Evolutionary conservation across 805 yeast species (phyloP), one percentile per base, ranked within the genome.

Genomic region (Pichia sporocuriosa): DNA sequence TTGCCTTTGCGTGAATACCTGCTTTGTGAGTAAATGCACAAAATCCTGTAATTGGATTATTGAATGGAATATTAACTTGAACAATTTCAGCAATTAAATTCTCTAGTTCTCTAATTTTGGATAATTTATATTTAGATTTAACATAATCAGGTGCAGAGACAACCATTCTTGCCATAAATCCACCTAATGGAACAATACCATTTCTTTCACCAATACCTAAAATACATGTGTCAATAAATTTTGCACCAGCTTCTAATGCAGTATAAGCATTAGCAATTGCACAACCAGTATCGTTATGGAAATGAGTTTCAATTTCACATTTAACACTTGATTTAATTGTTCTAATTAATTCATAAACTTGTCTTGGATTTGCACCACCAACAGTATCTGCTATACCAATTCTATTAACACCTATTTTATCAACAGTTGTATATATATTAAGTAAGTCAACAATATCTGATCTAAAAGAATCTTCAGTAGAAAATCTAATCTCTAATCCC

Each of bases 21-120:
- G 81, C 81, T 63, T 75, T 75, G 60, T 75, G 81, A 32, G 81
- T 75, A 61, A 75, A 75, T 33, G 81, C 79, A 66, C 80, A 74
- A 68, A 75, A 75, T 16, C 81, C 81, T 35, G 81, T 75, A 54
- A 75, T 73, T 46, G 81, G 81, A 61, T 75, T 74, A 64, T 75
- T 75, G 66, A 75, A 75, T 19, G 81, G 81, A 49, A 75, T 68
- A 51, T 74, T 75, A 40, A 75, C 79, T 54, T 69, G 74, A 32
- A 75, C 79, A 22, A 76, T 73, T 37, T 75, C 80, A 22, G 79
- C 79, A 39, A 75, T 76, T 61, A 75, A 62, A 55, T 72, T 73
- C 58, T 75, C 81, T 54, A 75, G 64, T 46, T 74, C 79, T 63
- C 80, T 68, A 49, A 75, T 66, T 58, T 74, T 73, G 55, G 67